Percentiles rank a stretch among this genome's conserved stretches.
phyloP scores from a whole-genome alignment of 768 basidiomycete species.

The Collybia sordida region DNA sequence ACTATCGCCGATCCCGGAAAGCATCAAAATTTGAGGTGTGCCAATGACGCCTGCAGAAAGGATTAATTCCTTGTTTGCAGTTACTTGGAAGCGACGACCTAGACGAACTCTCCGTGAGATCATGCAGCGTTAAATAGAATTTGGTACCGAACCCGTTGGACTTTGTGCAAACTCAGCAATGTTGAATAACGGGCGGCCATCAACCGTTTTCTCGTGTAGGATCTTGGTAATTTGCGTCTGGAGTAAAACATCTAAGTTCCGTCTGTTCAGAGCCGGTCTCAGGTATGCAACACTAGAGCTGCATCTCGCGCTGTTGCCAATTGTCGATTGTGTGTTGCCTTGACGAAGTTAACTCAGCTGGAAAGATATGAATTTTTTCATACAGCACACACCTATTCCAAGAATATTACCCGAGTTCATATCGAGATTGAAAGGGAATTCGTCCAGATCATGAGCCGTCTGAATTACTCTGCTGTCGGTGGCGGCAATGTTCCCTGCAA shows the following conservation, averaged over 20 bases:
- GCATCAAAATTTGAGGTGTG: slow-evolving; percentile 1
- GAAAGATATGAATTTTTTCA: no score
- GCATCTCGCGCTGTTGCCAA: slow-evolving; percentile 14
- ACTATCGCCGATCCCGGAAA: not conserved
- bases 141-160: slow-evolving; percentile 14
- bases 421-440: slow-evolving; percentile 15
- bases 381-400: slow-evolving; percentile 11
- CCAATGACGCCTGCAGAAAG: slow-evolving; percentile 2
- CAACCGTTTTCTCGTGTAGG: slow-evolving; percentile 2
- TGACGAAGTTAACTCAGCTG: no score
- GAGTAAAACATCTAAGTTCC: slow-evolving; percentile 22
- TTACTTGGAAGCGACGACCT: not conserved
- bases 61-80: not conserved
- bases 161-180: slow-evolving; percentile 13
- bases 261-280: slow-evolving; percentile 11
- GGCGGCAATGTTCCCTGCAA: slow-evolving; percentile 14
- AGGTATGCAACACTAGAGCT: slow-evolving; percentile 21
- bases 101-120: no score
- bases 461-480: slow-evolving; percentile 21
- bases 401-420: slow-evolving; percentile 15
- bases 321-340: slow-evolving; percentile 4
- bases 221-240: slow-evolving; percentile 16
- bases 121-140: no score
- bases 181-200: slow-evolving; percentile 9
- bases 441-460: slow-evolving; percentile 18